A percentile compares a stretch with the other conserved stretches of the same genome.
phyloP scores from a whole-genome alignment of 257 asterid genomes.

The Scutellaria galericulata region DNA sequence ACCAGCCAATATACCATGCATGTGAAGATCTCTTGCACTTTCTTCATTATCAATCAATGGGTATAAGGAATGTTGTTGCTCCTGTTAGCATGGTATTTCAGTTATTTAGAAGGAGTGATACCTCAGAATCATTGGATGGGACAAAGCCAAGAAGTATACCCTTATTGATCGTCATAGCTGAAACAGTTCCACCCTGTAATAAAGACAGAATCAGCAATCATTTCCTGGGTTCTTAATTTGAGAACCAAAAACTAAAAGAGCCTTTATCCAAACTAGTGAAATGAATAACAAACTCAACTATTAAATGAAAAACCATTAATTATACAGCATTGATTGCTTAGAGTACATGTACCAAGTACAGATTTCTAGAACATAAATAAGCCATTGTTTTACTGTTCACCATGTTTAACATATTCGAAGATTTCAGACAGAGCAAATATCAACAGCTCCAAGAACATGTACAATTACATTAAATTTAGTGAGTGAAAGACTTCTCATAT shows the following conservation, averaged over 20 bases:
- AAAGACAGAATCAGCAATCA: constrained; percentile 18
- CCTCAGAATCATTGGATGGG: constrained; percentile 85
- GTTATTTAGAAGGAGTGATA: constrained; percentile 34
- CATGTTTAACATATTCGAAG: neutral
- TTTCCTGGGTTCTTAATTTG: constrained; percentile 22
- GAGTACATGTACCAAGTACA: neutral
- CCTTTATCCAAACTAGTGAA: constrained; percentile 17
- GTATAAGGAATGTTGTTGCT: constrained; percentile 11
- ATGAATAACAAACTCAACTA: constrained; percentile 12
- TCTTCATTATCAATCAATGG: constrained; percentile 6
- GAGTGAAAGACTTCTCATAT: neutral
- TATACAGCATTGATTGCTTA: constrained; percentile 10
- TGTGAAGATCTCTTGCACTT: neutral
- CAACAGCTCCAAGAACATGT: constrained; percentile 6
- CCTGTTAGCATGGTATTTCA: constrained; percentile 7
- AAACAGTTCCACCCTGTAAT: constrained; percentile 88
- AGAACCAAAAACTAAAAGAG: constrained; percentile 26
- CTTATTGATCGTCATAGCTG: constrained; percentile 94
- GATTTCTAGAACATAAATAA: constrained; percentile 14
- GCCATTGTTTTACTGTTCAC: neutral
- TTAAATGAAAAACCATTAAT: constrained; percentile 14
- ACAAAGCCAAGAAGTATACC: constrained; percentile 95
- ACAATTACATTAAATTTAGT: neutral
- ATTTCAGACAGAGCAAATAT: constrained; percentile 1
- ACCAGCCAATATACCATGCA: neutral